Evolutionary conservation across 1,284 basidiomycete genomes (phyloP), one percentile per base, ranked within the genome.

Genomic region (Ganoderma sinense): DNA sequence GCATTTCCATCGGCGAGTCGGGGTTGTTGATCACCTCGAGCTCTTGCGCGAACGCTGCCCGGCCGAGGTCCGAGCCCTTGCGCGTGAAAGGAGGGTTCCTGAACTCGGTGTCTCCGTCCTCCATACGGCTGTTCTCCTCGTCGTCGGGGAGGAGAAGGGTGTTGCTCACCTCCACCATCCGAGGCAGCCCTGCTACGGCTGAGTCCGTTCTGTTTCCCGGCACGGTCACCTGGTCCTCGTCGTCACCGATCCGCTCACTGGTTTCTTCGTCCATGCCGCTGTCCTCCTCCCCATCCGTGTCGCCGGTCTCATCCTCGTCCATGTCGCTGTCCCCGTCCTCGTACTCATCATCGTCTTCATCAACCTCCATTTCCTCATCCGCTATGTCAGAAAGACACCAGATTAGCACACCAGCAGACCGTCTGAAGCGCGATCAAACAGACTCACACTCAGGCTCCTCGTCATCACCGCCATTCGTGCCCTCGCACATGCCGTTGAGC

Each of bases 31-130:
- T 29, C 16, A 20, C 40, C 23, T 36, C 8, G 36, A 71, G 56
- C 65, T 71, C 62, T 18, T 41, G 67, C 29, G 62, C 67, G 55
- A 68, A 68, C 18, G 40, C 58, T 7, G 31, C 39, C 14, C 33
- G 61, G 29, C 64, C 67, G 59, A 41, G 43, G 51, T 66, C 65
- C 33, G 39, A 41, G 40, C 36, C 65, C 13, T n/a, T 45, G 45
- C 58, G 62, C 40, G 53, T 53, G 45, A 64, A 67, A 2, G 65
- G 43, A 13, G 71, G 55, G 7, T 41, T 36, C 26, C 16, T 18
- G 53, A 61, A 55, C 33, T 71, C 67, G 11, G n/a, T 55, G 31
- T 60, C 51, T 20, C 14, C 26, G 58, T 58, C 41, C 43, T 67
- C 48, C 53, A 56, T 45, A 7, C 53, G 41, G 69, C 53, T 67